Evolutionary conservation across 73 alveolate genomes (phyloP).

Genomic region (Paramecium biaurelia): DNA sequence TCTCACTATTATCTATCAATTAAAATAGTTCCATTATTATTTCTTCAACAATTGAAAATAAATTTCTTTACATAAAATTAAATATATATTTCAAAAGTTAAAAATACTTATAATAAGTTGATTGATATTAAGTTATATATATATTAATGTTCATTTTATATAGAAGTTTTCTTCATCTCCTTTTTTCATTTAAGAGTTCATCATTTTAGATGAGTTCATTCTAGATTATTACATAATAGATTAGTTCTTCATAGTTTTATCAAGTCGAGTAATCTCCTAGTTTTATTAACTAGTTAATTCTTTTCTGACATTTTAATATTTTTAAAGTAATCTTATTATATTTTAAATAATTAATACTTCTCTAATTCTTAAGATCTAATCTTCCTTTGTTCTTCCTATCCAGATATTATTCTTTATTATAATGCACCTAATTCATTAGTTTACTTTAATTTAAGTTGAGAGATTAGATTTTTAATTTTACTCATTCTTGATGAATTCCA

Average conservation of each 20-base stretch:
- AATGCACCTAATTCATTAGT: conserved; percentile 53
- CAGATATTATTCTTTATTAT: conserved; percentile 56
- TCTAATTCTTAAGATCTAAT: conserved; percentile 64
- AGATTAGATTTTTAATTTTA: conserved; percentile 46
- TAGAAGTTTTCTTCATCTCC: conserved; percentile 22
- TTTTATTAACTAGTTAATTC: conserved; percentile 56
- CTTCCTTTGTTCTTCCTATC: conserved; percentile 59
- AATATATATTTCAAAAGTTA: not conserved
- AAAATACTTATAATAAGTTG: not conserved
- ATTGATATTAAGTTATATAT: not conserved
- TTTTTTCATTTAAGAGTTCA: not conserved
- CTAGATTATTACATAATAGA: conserved; percentile 47
- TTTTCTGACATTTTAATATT: conserved; percentile 60
- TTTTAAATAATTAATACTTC: not conserved
- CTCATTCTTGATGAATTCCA: conserved; percentile 55
- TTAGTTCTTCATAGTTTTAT: conserved; percentile 49
- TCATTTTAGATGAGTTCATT: conserved; percentile 42
- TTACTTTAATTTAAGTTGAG: conserved; percentile 23
- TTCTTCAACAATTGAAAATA: not conserved
- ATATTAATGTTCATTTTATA: not conserved
- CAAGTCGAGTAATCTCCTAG: conserved; percentile 60
- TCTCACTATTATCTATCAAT: not conserved
- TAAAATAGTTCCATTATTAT: not conserved
- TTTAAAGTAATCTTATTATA: conserved; percentile 51
- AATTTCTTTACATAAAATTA: not conserved